Percentiles rank a stretch among this genome's conserved stretches.
These are phyloP conservation scores for Candida oleophila DNA, from an alignment of 805 yeast genomes.

Conservation along the genomic window DNA sequence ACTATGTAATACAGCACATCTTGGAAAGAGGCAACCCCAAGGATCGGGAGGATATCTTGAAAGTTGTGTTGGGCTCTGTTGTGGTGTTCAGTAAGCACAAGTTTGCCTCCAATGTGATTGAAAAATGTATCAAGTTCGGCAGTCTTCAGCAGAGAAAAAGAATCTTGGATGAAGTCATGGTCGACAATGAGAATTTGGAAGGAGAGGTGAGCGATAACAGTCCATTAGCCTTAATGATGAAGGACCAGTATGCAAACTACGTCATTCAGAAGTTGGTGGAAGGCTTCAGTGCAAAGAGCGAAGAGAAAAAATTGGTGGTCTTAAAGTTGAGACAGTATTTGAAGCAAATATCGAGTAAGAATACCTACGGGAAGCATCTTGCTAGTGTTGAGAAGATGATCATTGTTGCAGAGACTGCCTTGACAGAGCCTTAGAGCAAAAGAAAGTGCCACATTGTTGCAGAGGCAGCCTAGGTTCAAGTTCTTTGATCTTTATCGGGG, in stretches of 20 bases:
- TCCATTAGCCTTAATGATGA: conserved; percentile 88
- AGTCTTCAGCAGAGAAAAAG: conserved; percentile 56
- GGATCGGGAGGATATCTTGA: conserved; percentile 62
- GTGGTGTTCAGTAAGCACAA: conserved; percentile 91
- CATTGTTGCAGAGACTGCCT: conserved; percentile 51
- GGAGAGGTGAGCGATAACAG: conserved; percentile 60
- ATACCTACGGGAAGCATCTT: conserved; percentile 75
- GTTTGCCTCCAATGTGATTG: conserved; percentile 97
- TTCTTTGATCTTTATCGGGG: too few relatives aligned
- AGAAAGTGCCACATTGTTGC: too few relatives aligned
- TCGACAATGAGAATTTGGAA: conserved; percentile 46
- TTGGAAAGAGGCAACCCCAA: conserved; percentile 73
- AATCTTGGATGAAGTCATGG: conserved; percentile 66
- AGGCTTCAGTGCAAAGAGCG: conserved; percentile 58
- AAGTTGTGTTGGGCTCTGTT: conserved; percentile 66
- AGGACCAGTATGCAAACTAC: conserved; percentile 96
- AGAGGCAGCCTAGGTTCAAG: too few relatives aligned
- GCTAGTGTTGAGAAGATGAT: conserved; percentile 78
- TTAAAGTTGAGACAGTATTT: conserved; percentile 76
- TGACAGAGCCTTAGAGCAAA: conserved; percentile 35
- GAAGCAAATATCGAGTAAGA: conserved; percentile 62
- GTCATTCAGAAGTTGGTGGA: conserved; percentile 94
- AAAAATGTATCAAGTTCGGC: conserved; percentile 83
- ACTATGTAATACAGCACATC: conserved; percentile 95
- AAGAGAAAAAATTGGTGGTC: conserved; percentile 68